These are phyloP conservation scores for Aspergillus costaricaensis DNA, from an alignment of 2,329 filamentous ascomycete genomes.

Conservation along the genomic window DNA sequence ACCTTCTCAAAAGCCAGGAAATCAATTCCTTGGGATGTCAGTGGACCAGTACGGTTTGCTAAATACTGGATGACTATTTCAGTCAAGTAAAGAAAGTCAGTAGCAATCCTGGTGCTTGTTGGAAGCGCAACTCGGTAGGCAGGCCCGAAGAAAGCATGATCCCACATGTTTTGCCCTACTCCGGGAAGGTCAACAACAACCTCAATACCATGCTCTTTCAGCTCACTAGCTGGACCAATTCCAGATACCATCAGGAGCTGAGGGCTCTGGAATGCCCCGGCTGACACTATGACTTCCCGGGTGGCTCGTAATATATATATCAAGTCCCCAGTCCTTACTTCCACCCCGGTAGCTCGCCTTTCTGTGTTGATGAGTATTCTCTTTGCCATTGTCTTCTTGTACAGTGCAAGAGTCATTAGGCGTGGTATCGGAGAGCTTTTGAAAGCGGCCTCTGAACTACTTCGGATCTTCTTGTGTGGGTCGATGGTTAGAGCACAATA, in stretches of 20 bases:
- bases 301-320: conserved; percentile 51
- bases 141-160: conserved; percentile 35
- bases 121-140: conserved; percentile 31
- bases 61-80: conserved; percentile 20
- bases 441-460: conserved; percentile 49
- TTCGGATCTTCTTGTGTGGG: conserved; percentile 48
- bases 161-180: conserved; percentile 43
- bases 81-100: conserved; percentile 18
- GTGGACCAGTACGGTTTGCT: conserved; percentile 23
- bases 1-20: conserved; percentile 39
- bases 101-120: conserved; percentile 24
- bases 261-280: conserved; percentile 57
- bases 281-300: conserved; percentile 53
- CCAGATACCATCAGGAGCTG: conserved; percentile 58
- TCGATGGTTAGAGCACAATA: conserved; percentile 52
- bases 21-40: conserved; percentile 33
- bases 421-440: conserved; percentile 19
- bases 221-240: conserved; percentile 42
- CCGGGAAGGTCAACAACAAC: conserved; percentile 33
- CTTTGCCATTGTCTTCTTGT: conserved; percentile 47
- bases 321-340: conserved; percentile 41
- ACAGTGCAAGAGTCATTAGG: conserved; percentile 42
- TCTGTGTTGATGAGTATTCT: conserved; percentile 54
- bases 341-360: conserved; percentile 49
- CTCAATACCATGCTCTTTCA: conserved; percentile 29